phyloP scores from a whole-genome alignment of 352 stramenopile genomes.

The Globisporangium nodosum region DNA sequence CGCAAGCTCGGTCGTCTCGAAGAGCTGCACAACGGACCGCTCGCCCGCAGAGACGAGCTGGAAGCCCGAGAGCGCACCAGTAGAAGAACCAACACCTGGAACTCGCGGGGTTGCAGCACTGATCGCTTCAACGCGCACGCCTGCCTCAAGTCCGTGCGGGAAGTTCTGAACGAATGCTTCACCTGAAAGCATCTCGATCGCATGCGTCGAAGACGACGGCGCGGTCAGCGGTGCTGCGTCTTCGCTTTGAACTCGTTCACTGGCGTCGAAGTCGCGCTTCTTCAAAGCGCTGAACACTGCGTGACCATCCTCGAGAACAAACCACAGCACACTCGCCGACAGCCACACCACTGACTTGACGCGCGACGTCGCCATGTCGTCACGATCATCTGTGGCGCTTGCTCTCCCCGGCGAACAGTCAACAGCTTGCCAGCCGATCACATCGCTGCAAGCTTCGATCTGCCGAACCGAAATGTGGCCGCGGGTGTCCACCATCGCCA shows the following conservation, averaged over 20 bases:
- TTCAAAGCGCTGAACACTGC: slow-evolving; percentile 10
- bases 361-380: neutral
- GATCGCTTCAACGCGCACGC: neutral
- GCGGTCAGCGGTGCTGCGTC: neutral
- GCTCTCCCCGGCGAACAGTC: neutral
- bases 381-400: neutral
- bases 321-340: slow-evolving; percentile 1
- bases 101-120: neutral
- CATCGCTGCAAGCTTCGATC: slow-evolving; percentile 53
- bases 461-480: slow-evolving; percentile 46
- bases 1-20: slow-evolving; percentile 16
- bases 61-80: neutral
- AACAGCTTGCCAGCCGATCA: slow-evolving; percentile 48
- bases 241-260: neutral
- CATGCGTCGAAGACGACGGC: neutral
- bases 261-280: neutral
- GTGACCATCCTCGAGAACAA: slow-evolving; percentile 5
- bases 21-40: slow-evolving; percentile 13
- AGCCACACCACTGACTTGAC: slow-evolving; percentile 6
- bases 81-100: neutral
- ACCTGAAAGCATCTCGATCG: neutral
- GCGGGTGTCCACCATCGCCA: slow-evolving; percentile 47
- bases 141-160: neutral
- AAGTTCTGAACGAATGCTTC: neutral
- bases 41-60: slow-evolving; percentile 13